Evolutionary conservation across 371 early-diverging fungal genomes (phyloP).

Genomic region (Amoeboaphelidium protococcarum): DNA sequence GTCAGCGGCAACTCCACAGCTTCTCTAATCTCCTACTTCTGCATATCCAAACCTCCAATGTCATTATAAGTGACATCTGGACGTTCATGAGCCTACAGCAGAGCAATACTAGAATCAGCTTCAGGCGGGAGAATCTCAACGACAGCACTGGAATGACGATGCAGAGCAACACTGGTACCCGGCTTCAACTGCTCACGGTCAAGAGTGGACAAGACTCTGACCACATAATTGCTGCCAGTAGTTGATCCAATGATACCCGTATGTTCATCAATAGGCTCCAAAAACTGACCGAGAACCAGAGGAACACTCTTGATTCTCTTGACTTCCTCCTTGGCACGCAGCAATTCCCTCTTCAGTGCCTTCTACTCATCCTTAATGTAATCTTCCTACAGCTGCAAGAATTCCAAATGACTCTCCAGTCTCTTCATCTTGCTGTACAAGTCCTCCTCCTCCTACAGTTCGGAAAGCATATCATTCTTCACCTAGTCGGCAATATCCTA

Average conservation of each 20-base stretch:
- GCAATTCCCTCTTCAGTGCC: slow-evolving; percentile 83
- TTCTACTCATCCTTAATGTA: slow-evolving; percentile 96
- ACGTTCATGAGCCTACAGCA: slow-evolving; percentile 79
- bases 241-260: slow-evolving; percentile 96
- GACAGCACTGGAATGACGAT: slow-evolving; percentile 94
- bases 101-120: slow-evolving; percentile 85
- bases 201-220: slow-evolving; percentile 89
- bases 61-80: slow-evolving; percentile 93
- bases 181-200: slow-evolving; percentile 97
- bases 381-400: slow-evolving; percentile 90
- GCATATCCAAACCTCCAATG: slow-evolving; percentile 97
- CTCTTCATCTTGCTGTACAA: not conserved
- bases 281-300: slow-evolving; percentile 95
- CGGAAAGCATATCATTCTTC: no score
- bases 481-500: no score
- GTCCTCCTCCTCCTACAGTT: no score
- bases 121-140: slow-evolving; percentile 92
- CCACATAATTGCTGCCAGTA: slow-evolving; percentile 84
- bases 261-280: slow-evolving; percentile 94
- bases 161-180: slow-evolving; percentile 86
- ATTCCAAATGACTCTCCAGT: slow-evolving; percentile 79
- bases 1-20: slow-evolving; percentile 98
- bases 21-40: slow-evolving; percentile 99
- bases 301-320: slow-evolving; percentile 98
- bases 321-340: slow-evolving; percentile 78